A percentile compares a stretch with the other conserved stretches of the same genome.
These are phyloP conservation scores for Stropharia rugosoannulata DNA, from an alignment of 768 basidiomycete species.

Conservation along the genomic window DNA sequence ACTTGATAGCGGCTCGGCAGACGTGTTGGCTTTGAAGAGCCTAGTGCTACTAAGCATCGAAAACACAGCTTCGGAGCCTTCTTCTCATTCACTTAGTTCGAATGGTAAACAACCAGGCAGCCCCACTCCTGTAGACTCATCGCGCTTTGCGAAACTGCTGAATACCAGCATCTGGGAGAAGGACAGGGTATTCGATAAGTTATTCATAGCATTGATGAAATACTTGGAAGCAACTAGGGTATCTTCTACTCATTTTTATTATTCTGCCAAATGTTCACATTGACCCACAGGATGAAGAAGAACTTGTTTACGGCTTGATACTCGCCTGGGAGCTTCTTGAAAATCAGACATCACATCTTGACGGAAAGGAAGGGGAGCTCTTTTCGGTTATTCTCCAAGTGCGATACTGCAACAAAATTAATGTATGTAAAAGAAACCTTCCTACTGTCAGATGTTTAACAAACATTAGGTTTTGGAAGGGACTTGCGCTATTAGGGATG, in stretches of 20 bases:
- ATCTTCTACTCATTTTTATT: slow-evolving; percentile 18
- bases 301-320: slow-evolving; percentile 77
- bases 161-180: slow-evolving; percentile 70
- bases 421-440: slow-evolving; percentile 43
- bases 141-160: slow-evolving; percentile 41
- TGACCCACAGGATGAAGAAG: slow-evolving; percentile 53
- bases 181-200: slow-evolving; percentile 64
- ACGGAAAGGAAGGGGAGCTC: slow-evolving; percentile 78
- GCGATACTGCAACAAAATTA: slow-evolving; percentile 69
- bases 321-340: slow-evolving; percentile 83
- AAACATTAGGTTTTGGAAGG: slow-evolving; percentile 73
- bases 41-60: slow-evolving; percentile 62
- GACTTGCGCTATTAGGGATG: slow-evolving; percentile 79
- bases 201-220: slow-evolving; percentile 65
- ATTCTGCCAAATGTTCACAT: neutral
- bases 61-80: slow-evolving; percentile 48
- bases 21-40: slow-evolving; percentile 59
- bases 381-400: slow-evolving; percentile 70
- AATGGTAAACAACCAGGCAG: slow-evolving; percentile 49
- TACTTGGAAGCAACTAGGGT: slow-evolving; percentile 69
- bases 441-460: slow-evolving; percentile 3
- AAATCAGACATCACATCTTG: slow-evolving; percentile 68
- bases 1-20: slow-evolving; percentile 52
- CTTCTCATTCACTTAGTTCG: slow-evolving; percentile 55
- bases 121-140: slow-evolving; percentile 52